Evolutionary conservation across 495 filamentous ascomycete species (phyloP).

Genomic region (Penicillium salamii): DNA sequence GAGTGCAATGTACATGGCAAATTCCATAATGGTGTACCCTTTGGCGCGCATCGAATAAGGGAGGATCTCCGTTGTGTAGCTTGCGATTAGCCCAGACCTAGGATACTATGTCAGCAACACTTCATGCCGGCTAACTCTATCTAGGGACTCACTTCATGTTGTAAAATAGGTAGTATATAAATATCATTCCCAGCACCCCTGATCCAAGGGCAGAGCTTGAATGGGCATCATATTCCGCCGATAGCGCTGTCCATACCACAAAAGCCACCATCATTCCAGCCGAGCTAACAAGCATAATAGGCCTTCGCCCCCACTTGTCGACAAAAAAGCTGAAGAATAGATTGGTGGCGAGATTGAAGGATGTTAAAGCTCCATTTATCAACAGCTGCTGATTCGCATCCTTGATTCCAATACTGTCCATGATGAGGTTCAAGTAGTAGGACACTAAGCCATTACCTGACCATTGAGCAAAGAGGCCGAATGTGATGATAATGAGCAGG

Average conservation of each 20-base stretch:
- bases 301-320: conserved; percentile 58
- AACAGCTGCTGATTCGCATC: conserved; percentile 45
- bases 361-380: conserved; percentile 26
- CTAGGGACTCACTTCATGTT: conserved; percentile 4
- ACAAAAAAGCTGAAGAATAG: conserved; percentile 57
- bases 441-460: conserved; percentile 62
- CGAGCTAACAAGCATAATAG: conserved; percentile 33
- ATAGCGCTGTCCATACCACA: conserved; percentile 8
- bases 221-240: conserved; percentile 6
- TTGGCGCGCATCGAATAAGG: conserved; percentile 69
- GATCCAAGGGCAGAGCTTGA: conserved; percentile 6
- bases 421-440: conserved; percentile 52
- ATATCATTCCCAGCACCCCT: conserved; percentile 10
- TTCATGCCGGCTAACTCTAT: too few relatives aligned
- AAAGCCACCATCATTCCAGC: conserved; percentile 10
- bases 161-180: conserved; percentile 13
- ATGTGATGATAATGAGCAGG: conserved; percentile 52
- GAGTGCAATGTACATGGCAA: conserved; percentile 53
- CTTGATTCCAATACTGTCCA: conserved; percentile 54
- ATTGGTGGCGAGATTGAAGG: conserved; percentile 20
- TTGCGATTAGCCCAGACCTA: conserved; percentile 61
- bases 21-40: conserved; percentile 64
- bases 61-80: conserved; percentile 64
- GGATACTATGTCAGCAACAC: not conserved
- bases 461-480: conserved; percentile 62